Evolutionary conservation across 805 yeast species (phyloP).

Genomic region (Metschnikowia drakensbergensis): DNA sequence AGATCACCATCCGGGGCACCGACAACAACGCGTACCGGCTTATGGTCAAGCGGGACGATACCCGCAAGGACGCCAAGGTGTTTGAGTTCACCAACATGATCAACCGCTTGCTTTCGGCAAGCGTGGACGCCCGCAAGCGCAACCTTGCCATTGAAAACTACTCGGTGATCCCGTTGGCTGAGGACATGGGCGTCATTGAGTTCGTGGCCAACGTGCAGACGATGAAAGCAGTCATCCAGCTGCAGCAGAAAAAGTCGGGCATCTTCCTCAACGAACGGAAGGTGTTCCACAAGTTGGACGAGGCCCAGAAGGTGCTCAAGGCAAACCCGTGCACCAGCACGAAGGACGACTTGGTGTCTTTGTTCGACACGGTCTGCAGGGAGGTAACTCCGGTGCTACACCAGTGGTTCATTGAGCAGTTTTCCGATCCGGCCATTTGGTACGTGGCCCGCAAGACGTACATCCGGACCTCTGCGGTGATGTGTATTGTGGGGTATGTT

Average conservation of each 20-base stretch:
- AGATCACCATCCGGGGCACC: constrained; percentile 69
- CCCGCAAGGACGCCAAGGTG: constrained; percentile 90
- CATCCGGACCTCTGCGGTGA: constrained; percentile 82
- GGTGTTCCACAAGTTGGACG: constrained; percentile 29
- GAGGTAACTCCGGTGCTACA: constrained; percentile 67
- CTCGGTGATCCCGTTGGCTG: constrained; percentile 84
- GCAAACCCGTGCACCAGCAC: constrained; percentile 2
- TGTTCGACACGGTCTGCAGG: constrained; percentile 26
- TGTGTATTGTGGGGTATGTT: constrained; percentile 95
- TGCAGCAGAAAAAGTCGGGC: constrained; percentile 26
- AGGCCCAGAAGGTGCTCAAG: constrained; percentile 27
- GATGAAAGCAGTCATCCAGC: constrained; percentile 51
- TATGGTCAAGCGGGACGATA: constrained; percentile 86
- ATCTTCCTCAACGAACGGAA: constrained; percentile 21
- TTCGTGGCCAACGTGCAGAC: constrained; percentile 72
- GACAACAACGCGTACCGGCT: constrained; percentile 72
- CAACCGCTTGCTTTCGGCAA: constrained; percentile 63
- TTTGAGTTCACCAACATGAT: constrained; percentile 88
- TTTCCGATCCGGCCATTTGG: constrained; percentile 90
- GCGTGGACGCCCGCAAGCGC: constrained; percentile 70
- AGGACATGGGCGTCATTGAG: constrained; percentile 85
- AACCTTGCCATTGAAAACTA: constrained; percentile 71
- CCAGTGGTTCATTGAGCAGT: constrained; percentile 83
- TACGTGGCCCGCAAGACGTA: constrained; percentile 70
- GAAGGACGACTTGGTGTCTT: constrained; percentile 17